Conservation (phyloP, 2,329 filamentous ascomycete species). For the Botryotinia globosa region DNA sequence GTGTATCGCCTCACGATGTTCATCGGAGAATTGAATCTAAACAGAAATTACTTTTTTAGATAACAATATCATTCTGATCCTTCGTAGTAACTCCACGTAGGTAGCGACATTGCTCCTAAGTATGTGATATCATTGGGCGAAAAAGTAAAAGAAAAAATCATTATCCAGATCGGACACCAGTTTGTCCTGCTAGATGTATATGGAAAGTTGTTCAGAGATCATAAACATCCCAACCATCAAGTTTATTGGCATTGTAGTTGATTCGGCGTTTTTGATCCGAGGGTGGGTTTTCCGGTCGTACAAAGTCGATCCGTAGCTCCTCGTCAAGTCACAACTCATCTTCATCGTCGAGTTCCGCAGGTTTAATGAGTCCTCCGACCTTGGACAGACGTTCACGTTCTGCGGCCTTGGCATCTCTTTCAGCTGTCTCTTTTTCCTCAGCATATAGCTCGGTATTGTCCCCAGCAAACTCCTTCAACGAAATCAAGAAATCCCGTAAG, state of each 20-base stretch:
- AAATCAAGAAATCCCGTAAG: slow-evolving; percentile 94
- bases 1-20: slow-evolving; percentile 32
- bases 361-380: slow-evolving; percentile 93
- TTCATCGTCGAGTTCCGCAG: slow-evolving; percentile 86
- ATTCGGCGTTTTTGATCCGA: slow-evolving; percentile 7
- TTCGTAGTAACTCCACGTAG: slow-evolving; percentile 31
- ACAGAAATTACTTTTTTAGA: slow-evolving; percentile 34
- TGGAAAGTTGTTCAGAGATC: slow-evolving; percentile 46
- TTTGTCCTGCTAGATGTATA: slow-evolving; percentile 6
- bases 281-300: slow-evolving; percentile 24
- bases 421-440: slow-evolving; percentile 91
- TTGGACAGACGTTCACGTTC: slow-evolving; percentile 92
- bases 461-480: slow-evolving; percentile 91
- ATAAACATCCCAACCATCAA: slow-evolving; percentile 67
- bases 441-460: slow-evolving; percentile 93
- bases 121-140: slow-evolving; percentile 22
- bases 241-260: slow-evolving; percentile 35
- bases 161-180: slow-evolving; percentile 31
- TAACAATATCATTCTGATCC: slow-evolving; percentile 33
- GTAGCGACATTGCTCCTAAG: slow-evolving; percentile 28
- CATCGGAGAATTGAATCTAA: slow-evolving; percentile 34
- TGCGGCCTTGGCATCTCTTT: slow-evolving; percentile 77
- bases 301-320: slow-evolving; percentile 61
- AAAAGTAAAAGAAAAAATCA: slow-evolving; percentile 26
- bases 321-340: slow-evolving; percentile 82